Evolutionary conservation across 768 basidiomycete genomes (phyloP), one percentile per base, ranked within the genome.

Genomic region (Boletus tylopilopsis): DNA sequence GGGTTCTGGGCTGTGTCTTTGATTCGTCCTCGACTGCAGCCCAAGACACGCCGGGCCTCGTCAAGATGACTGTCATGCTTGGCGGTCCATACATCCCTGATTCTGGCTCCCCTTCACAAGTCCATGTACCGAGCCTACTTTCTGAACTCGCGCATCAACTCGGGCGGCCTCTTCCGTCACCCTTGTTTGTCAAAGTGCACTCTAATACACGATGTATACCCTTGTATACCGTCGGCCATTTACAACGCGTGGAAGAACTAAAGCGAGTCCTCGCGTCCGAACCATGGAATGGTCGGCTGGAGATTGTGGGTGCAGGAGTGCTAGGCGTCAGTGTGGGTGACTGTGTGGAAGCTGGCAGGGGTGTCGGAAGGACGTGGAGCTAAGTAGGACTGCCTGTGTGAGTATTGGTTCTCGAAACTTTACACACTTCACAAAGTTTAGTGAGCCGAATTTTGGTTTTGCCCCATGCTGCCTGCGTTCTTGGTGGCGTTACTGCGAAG

Each of bases 41-140:
- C 6, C 85, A 93, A 54, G 81, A 84, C 54, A 51, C 52, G 29
- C 56, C 61, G 1, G 59, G 69, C 16, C 72, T 85, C 53, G 84
- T 85, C 23, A 96, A 95, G 64, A 63, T 94, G 56, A 94, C 94
- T 0, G 78, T 93, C 37, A 94, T 99, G 91, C 69, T 93, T 21
- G 92, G 94, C 18, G 93, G 92, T 0, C 87, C 91, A 1, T 82
- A 90, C 57, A 55, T 45, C 23, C 48, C 36, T 23, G 46, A 46
- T 53, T 43, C 41, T 2, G 39, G 21, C 42, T 24, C 54, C 18
- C 38, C 53, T n/a, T 46, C 59, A 49, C 60, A 50, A 42, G 37
- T 72, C 45, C 61, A 64, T 50, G 53, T 62, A 21, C 57, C 62
- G 10, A 42, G 50, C 24, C 49, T 57, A 7, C 57, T 59, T 32